Evolutionary conservation across 768 basidiomycete species (phyloP).

Genomic region (Hericium rajendrae): DNA sequence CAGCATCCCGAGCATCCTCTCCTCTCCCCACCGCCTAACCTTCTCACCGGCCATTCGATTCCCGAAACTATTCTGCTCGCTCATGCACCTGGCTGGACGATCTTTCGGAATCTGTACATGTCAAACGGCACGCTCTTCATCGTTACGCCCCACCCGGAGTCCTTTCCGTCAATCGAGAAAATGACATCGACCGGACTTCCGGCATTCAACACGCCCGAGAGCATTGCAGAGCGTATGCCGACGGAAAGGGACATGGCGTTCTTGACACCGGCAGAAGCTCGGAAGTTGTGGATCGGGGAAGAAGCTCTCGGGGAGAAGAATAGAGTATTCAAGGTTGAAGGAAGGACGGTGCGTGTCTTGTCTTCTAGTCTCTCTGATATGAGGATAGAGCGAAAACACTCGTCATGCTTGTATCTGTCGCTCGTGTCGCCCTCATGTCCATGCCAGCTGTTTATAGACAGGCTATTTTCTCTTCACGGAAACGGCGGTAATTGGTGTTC

Average conservation of each 20-base stretch:
- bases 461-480: too few relatives aligned
- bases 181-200: slow-evolving; percentile 63
- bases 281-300: slow-evolving; percentile 46
- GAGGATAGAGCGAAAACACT: too few relatives aligned
- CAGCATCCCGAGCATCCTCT: background rate
- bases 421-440: background rate
- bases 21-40: background rate
- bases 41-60: slow-evolving; percentile 16
- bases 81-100: slow-evolving; percentile 78
- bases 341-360: slow-evolving; percentile 51
- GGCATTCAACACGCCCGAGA: slow-evolving; percentile 52
- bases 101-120: slow-evolving; percentile 79
- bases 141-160: slow-evolving; percentile 37
- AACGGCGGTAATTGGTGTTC: too few relatives aligned
- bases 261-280: slow-evolving; percentile 52
- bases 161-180: slow-evolving; percentile 37
- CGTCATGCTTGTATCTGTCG: background rate
- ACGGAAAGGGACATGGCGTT: slow-evolving; percentile 52
- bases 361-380: background rate
- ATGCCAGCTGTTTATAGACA: too few relatives aligned
- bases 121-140: slow-evolving; percentile 74
- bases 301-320: slow-evolving; percentile 20
- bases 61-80: slow-evolving; percentile 48
- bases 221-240: slow-evolving; percentile 58
- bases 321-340: slow-evolving; percentile 58